Conservation (phyloP, 306 rosid species). For the Sicyos baderoa region DNA sequence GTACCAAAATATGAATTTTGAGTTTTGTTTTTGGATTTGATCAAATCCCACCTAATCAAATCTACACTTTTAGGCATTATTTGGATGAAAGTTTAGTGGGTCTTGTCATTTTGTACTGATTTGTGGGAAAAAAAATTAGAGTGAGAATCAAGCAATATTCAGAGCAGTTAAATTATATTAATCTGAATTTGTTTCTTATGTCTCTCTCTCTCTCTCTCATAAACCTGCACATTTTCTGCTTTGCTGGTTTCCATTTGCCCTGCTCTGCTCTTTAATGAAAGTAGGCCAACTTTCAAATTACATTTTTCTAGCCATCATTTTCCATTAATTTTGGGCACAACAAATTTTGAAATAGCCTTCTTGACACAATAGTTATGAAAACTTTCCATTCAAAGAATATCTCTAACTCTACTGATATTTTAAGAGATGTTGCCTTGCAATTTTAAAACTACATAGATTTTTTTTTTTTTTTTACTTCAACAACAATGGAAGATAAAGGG, state of each 20-base stretch:
- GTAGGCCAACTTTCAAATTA: neutral
- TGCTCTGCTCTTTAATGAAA: neutral
- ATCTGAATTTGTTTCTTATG: too few relatives aligned
- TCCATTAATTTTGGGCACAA: neutral
- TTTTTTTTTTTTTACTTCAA: too few relatives aligned
- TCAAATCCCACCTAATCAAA: slow-evolving; percentile 42
- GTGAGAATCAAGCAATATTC: neutral
- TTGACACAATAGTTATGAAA: too few relatives aligned
- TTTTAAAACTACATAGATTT: too few relatives aligned
- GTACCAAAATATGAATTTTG: neutral
- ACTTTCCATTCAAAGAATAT: too few relatives aligned
- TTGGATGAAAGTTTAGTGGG: slow-evolving; percentile 17
- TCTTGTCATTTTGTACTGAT: slow-evolving; percentile 18
- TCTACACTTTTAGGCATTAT: slow-evolving; percentile 11
- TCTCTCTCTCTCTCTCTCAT: too few relatives aligned
- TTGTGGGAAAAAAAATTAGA: neutral
- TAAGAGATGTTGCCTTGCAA: too few relatives aligned
- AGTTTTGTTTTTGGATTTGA: slow-evolving; percentile 18
- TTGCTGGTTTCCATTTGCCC: slow-evolving; percentile 11
- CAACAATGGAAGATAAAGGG: too few relatives aligned
- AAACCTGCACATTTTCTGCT: neutral
- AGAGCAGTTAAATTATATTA: neutral
- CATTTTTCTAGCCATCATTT: neutral
- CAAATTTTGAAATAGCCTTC: too few relatives aligned
- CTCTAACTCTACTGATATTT: too few relatives aligned